phyloP scores from a whole-genome alignment of 177 flowering plant genomes.

The Viscum album region DNA sequence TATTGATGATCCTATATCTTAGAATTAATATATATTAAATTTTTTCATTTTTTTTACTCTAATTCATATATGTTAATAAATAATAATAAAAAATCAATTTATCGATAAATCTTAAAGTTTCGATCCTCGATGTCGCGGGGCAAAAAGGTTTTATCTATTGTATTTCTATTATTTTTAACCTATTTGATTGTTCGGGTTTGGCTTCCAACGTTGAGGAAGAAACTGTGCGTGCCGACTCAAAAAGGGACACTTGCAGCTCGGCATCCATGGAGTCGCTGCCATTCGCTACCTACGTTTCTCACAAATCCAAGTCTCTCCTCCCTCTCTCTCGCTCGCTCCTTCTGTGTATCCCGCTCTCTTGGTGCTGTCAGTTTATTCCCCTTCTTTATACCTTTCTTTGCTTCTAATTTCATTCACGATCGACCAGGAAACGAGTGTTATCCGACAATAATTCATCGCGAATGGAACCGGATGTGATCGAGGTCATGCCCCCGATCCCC shows the following conservation, averaged over 20 bases:
- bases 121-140: no score
- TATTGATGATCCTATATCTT: no score
- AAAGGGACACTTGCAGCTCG: neutral
- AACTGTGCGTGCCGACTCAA: neutral
- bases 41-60: no score
- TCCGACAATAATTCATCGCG: neutral
- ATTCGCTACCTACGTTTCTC: neutral
- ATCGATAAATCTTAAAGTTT: no score
- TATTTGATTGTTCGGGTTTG: no score
- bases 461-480: neutral
- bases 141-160: no score
- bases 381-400: neutral
- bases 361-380: neutral
- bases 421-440: neutral
- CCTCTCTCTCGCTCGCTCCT: neutral
- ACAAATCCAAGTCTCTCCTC: neutral
- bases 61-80: no score
- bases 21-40: no score
- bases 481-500: neutral
- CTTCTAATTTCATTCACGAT: neutral
- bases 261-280: neutral
- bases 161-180: no score
- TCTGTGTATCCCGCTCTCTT: neutral
- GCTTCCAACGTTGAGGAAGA: no score
- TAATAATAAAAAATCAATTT: no score